Evolutionary conservation across 148 eudicot genomes (phyloP).

Genomic region (Silene uniflora): DNA sequence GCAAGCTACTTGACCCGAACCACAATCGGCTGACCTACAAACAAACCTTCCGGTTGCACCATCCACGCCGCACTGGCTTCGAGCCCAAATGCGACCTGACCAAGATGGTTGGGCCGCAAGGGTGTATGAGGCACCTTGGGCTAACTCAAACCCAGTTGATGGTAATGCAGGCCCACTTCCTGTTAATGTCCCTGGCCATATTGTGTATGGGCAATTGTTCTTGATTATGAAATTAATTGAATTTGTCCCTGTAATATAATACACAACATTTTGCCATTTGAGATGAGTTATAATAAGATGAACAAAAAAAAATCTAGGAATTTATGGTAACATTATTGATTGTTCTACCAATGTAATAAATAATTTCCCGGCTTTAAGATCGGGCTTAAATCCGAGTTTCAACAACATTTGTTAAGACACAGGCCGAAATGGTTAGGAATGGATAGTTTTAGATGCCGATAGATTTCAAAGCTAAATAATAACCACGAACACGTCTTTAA

Average conservation of each 20-base stretch:
- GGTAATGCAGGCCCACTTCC: constrained; percentile 30
- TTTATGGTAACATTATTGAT: too few species aligned
- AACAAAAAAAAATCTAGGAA: too few species aligned
- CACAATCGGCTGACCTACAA: constrained; percentile 48
- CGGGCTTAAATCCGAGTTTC: too few species aligned
- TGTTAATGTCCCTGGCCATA: constrained; percentile 55
- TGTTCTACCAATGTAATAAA: too few species aligned
- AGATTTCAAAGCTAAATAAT: too few species aligned
- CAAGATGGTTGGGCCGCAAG: constrained; percentile 32
- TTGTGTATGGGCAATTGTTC: constrained; percentile 44
- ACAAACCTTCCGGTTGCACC: constrained; percentile 18
- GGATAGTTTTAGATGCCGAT: too few species aligned
- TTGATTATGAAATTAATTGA: constrained; percentile 32
- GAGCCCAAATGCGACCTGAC: constrained; percentile 61
- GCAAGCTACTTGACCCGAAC: constrained; percentile 36
- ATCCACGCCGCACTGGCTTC: constrained; percentile 28
- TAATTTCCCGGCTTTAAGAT: too few species aligned
- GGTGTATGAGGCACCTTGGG: constrained; percentile 20
- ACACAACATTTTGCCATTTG: background rate
- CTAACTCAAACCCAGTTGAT: constrained; percentile 40
- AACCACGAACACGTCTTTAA: too few species aligned
- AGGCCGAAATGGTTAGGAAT: too few species aligned
- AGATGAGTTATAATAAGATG: too few species aligned
- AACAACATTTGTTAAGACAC: too few species aligned
- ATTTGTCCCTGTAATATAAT: constrained; percentile 28